Conservation (phyloP, 2,329 filamentous ascomycete species). For the Calonectria leucothoes region DNA sequence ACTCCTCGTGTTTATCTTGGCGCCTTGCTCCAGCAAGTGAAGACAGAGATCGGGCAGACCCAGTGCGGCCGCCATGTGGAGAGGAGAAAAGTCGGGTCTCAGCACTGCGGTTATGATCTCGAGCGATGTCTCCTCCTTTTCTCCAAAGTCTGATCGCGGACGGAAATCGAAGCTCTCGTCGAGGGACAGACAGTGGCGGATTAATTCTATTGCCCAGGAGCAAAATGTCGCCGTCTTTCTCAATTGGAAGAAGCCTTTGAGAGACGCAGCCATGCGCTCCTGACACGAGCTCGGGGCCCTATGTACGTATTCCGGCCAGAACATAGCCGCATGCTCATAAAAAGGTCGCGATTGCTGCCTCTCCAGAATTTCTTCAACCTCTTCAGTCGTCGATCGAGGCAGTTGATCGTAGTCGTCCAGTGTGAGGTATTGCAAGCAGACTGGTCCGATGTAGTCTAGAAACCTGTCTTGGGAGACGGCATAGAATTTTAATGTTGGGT, state of each 20-base stretch:
- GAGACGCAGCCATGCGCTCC: too few species aligned
- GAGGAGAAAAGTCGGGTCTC: not conserved
- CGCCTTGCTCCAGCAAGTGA: not conserved
- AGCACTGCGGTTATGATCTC: not conserved
- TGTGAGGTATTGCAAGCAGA: conserved; percentile 9
- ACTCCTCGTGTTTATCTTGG: not conserved
- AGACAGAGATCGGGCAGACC: conserved; percentile 9
- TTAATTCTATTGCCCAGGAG: not conserved
- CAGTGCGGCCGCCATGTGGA: conserved; percentile 21
- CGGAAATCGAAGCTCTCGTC: not conserved
- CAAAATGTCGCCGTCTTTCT: not conserved
- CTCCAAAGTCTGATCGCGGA: not conserved
- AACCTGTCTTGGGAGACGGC: not conserved
- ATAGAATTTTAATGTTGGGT: not conserved
- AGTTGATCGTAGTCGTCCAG: not conserved
- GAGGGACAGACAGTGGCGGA: not conserved
- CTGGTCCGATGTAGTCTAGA: not conserved
- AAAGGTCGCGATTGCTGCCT: not conserved
- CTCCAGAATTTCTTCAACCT: not conserved
- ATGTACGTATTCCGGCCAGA: not conserved
- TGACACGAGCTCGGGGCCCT: too few species aligned
- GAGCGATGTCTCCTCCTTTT: not conserved
- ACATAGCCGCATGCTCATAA: not conserved
- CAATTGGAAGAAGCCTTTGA: not conserved
- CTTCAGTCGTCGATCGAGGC: not conserved